A percentile compares a stretch with the other conserved stretches of the same genome.
phyloP scores from a whole-genome alignment of 495 filamentous ascomycete genomes.

The Aspergillus leporis region DNA sequence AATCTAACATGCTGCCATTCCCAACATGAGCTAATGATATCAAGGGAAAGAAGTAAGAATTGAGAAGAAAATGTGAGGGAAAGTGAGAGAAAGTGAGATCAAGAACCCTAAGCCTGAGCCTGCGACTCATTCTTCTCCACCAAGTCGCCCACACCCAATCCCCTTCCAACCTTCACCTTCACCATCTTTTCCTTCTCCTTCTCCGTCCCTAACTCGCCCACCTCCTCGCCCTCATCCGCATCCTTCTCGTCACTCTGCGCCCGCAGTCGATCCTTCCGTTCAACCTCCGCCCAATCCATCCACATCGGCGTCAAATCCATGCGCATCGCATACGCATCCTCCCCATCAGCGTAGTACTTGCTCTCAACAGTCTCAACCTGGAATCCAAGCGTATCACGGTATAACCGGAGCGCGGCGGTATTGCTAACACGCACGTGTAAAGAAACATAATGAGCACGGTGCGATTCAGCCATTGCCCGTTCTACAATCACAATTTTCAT shows the following conservation, averaged over 20 bases:
- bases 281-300: conserved; percentile 47
- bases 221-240: conserved; percentile 55
- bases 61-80: conserved; percentile 3
- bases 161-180: conserved; percentile 78
- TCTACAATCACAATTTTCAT: conserved; percentile 55
- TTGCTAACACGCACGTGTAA: conserved; percentile 95
- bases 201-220: conserved; percentile 49
- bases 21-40: too few species aligned
- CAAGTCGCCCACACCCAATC: conserved; percentile 79
- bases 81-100: not conserved
- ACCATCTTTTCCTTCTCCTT: conserved; percentile 50
- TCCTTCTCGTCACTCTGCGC: conserved; percentile 38
- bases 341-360: conserved; percentile 98
- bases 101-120: conserved; percentile 3
- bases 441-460: conserved; percentile 86
- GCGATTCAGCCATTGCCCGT: conserved; percentile 93
- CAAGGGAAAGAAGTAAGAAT: too few species aligned
- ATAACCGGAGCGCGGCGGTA: conserved; percentile 83
- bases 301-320: conserved; percentile 71
- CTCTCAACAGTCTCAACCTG: conserved; percentile 83
- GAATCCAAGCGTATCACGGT: conserved; percentile 92
- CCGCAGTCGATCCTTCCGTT: conserved; percentile 41
- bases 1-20: too few species aligned
- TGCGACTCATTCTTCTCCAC: conserved; percentile 72
- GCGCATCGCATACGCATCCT: conserved; percentile 94